Conservation (phyloP, 78 protist genomes). For the Ministeria vibrans region DNA sequence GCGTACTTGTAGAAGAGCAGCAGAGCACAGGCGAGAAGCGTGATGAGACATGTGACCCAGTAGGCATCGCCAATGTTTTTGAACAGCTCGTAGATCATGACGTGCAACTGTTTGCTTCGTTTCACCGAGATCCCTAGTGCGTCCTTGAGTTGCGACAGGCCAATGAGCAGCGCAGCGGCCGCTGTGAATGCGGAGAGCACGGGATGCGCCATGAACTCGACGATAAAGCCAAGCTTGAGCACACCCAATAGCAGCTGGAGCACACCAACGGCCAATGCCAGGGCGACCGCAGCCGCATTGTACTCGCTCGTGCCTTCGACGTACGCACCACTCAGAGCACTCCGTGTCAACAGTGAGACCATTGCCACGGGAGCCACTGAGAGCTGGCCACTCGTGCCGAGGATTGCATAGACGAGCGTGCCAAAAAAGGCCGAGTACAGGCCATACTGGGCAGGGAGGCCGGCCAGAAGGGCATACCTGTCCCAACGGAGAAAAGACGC, state of each 20-base stretch:
- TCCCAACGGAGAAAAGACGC: no score
- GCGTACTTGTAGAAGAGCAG: background rate
- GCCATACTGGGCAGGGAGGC: conserved; percentile 70
- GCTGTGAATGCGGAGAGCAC: conserved; percentile 62
- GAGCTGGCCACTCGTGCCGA: conserved; percentile 62
- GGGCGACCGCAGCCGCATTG: conserved; percentile 5
- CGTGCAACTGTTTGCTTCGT: conserved; percentile 2
- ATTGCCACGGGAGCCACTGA: conserved; percentile 70
- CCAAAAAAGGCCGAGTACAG: conserved; percentile 65
- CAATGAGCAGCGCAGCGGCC: conserved; percentile 72
- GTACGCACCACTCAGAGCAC: conserved; percentile 23
- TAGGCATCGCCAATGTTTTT: background rate
- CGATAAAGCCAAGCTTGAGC: conserved; percentile 58
- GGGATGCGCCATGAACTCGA: conserved; percentile 60
- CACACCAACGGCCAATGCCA: conserved; percentile 57
- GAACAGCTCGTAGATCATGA: background rate
- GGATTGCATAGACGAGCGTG: conserved; percentile 50
- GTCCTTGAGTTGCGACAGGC: conserved; percentile 48
- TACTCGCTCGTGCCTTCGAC: conserved; percentile 13
- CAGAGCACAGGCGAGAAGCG: background rate
- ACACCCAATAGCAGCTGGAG: conserved; percentile 50
- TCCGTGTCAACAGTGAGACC: conserved; percentile 29
- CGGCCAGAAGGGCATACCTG: conserved; percentile 60
- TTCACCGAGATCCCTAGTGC: conserved; percentile 34
- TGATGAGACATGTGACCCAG: background rate